Evolutionary conservation across 2,329 filamentous ascomycete species (phyloP).

Genomic region (Xylariales sp.): DNA sequence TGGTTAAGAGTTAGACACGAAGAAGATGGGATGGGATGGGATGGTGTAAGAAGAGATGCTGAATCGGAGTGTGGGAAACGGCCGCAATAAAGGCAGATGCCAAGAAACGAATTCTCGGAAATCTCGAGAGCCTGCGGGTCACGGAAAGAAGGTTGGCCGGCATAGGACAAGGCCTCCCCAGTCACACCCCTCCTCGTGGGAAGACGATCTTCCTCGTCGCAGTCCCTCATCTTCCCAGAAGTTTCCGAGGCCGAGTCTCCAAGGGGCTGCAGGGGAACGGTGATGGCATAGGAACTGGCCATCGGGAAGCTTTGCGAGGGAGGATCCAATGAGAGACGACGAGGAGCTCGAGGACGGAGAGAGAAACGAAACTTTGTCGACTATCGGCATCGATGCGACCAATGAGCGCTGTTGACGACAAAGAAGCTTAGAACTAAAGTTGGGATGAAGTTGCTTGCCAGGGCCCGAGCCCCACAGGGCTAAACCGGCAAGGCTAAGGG

Average conservation of each 20-base stretch:
- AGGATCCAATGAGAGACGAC: constrained; percentile 1
- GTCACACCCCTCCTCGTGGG: constrained; percentile 19
- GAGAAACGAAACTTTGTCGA: constrained; percentile 7
- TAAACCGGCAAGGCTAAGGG: constrained; percentile 9
- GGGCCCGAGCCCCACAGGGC: constrained; percentile 5
- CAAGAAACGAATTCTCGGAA: constrained; percentile 12
- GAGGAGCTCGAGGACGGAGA: constrained; percentile 3
- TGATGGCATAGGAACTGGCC: not conserved
- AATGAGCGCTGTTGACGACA: constrained; percentile 1
- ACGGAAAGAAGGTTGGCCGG: constrained; percentile 27
- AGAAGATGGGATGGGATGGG: constrained; percentile 28
- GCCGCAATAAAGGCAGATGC: constrained; percentile 22
- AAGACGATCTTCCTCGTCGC: constrained; percentile 2
- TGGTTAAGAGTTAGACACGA: constrained; percentile 25
- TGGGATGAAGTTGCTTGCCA: constrained; percentile 7
- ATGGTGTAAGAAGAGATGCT: constrained; percentile 22
- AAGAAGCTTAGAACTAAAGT: constrained; percentile 7
- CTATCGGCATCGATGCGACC: constrained; percentile 4
- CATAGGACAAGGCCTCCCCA: constrained; percentile 16
- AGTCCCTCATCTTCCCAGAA: not conserved
- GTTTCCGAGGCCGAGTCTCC: constrained; percentile 5
- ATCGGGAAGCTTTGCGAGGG: not conserved
- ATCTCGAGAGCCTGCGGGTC: constrained; percentile 19
- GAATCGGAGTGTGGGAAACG: constrained; percentile 23
- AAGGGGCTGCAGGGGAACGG: constrained; percentile 5